These are phyloP conservation scores for Chrysosporium keratinophilum DNA, from an alignment of 2,329 filamentous ascomycete genomes.

Conservation along the genomic window DNA sequence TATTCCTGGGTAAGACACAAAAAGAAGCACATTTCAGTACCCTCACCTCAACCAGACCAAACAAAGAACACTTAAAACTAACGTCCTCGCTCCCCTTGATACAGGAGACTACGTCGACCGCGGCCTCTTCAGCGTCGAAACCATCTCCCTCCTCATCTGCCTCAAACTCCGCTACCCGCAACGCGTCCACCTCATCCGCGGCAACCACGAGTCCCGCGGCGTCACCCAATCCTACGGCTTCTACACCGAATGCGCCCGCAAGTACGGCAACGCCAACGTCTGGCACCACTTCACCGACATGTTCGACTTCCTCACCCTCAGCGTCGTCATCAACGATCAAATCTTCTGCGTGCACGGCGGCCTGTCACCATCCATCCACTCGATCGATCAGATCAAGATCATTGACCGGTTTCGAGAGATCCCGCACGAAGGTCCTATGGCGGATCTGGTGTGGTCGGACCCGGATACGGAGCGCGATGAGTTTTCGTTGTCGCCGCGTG, in stretches of 20 bases:
- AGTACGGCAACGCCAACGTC: conserved; percentile 96
- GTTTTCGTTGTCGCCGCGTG: conserved; percentile 85
- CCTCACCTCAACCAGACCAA: no score
- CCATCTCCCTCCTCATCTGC: conserved; percentile 93
- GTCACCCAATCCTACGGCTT: conserved; percentile 99
- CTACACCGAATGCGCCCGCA: conserved; percentile 94
- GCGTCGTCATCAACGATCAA: conserved; percentile 95
- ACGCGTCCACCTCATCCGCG: conserved; percentile 89
- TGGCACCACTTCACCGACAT: conserved; percentile 99
- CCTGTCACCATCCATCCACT: conserved; percentile 83
- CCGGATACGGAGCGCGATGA: conserved; percentile 96
- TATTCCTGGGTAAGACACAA: conserved; percentile 66
- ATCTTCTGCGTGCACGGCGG: conserved; percentile 98
- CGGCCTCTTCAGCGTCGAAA: conserved; percentile 97
- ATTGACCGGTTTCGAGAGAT: conserved; percentile 98
- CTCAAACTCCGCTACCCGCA: conserved; percentile 93
- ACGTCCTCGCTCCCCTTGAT: background rate
- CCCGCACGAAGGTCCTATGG: conserved; percentile 97
- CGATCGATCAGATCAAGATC: conserved; percentile 98
- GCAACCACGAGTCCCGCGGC: conserved; percentile 94
- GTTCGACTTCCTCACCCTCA: conserved; percentile 96
- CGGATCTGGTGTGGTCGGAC: conserved; percentile 97
- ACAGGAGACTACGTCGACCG: conserved; percentile 94
- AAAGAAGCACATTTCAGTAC: no score
- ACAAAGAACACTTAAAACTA: background rate